Percentiles rank a stretch among this genome's conserved stretches.
phyloP scores from a whole-genome alignment of 2,329 filamentous ascomycete genomes.

The Monosporascus sp. region DNA sequence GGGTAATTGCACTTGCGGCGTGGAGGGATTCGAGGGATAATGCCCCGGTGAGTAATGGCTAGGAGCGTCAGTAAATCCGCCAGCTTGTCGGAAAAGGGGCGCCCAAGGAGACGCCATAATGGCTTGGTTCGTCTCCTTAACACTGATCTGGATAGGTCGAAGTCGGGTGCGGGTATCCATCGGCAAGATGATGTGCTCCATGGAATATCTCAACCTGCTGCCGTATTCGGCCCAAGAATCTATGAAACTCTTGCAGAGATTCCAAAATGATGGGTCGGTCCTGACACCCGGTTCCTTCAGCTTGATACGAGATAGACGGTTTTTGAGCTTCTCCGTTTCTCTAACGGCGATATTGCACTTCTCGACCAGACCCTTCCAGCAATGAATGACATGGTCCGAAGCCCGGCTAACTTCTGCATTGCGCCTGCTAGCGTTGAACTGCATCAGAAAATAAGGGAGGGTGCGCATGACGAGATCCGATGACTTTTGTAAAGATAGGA shows the following conservation, averaged over 20 bases:
- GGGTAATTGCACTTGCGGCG: conserved; percentile 46
- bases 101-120: conserved; percentile 60
- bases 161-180: conserved; percentile 68
- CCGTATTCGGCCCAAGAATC: conserved; percentile 65
- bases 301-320: conserved; percentile 71
- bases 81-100: conserved; percentile 33
- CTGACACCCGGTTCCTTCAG: conserved; percentile 76
- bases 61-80: conserved; percentile 15
- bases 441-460: conserved; percentile 63
- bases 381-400: conserved; percentile 53
- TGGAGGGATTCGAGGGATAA: conserved; percentile 26
- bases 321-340: conserved; percentile 67
- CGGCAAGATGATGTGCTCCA: conserved; percentile 47
- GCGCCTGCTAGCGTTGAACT: conserved; percentile 60
- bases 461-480: conserved; percentile 68
- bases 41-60: conserved; percentile 27
- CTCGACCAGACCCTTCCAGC: conserved; percentile 66
- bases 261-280: conserved; percentile 56
- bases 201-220: conserved; percentile 49
- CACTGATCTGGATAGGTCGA: conserved; percentile 72
- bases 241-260: conserved; percentile 70
- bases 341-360: conserved; percentile 67
- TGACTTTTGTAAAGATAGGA: conserved; percentile 66
- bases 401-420: conserved; percentile 55
- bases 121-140: conserved; percentile 72